phyloP scores from a whole-genome alignment of 2,329 filamentous ascomycete species.

The Neonectria punicea region DNA sequence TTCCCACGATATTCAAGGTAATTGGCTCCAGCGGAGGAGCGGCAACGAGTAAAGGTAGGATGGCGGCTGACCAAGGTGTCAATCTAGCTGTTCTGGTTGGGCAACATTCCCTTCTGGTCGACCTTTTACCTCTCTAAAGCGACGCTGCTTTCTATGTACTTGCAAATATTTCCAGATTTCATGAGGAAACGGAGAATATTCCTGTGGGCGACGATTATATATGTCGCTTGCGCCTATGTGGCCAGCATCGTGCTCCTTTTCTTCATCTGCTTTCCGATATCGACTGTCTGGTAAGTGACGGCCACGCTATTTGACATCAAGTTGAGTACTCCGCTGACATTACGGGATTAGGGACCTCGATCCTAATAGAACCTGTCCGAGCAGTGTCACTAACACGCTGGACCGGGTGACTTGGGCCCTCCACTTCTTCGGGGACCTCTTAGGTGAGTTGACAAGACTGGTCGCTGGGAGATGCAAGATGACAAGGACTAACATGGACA shows the following conservation, averaged over 20 bases:
- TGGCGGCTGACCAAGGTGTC: not conserved
- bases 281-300: constrained; percentile 26
- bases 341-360: not conserved
- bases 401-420: not conserved
- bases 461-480: too few relatives aligned
- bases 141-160: constrained; percentile 30
- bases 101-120: constrained; percentile 21
- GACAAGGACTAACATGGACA: not conserved
- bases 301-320: not conserved
- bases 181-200: constrained; percentile 28
- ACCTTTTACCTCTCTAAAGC: constrained; percentile 37
- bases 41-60: accelerated
- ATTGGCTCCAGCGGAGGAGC: not conserved
- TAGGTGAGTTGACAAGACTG: not conserved
- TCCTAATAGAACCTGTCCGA: not conserved
- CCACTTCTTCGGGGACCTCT: not conserved
- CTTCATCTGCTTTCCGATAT: constrained; percentile 30
- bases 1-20: not conserved
- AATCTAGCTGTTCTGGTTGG: constrained; percentile 24
- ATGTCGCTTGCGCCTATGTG: constrained; percentile 17
- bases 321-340: not conserved
- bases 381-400: not conserved
- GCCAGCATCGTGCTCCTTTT: constrained; percentile 22
- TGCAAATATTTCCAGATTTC: constrained; percentile 33
- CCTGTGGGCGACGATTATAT: constrained; percentile 19